These are phyloP conservation scores for Rostrohypoxylon terebratum DNA, from an alignment of 495 filamentous ascomycete genomes.

Conservation along the genomic window DNA sequence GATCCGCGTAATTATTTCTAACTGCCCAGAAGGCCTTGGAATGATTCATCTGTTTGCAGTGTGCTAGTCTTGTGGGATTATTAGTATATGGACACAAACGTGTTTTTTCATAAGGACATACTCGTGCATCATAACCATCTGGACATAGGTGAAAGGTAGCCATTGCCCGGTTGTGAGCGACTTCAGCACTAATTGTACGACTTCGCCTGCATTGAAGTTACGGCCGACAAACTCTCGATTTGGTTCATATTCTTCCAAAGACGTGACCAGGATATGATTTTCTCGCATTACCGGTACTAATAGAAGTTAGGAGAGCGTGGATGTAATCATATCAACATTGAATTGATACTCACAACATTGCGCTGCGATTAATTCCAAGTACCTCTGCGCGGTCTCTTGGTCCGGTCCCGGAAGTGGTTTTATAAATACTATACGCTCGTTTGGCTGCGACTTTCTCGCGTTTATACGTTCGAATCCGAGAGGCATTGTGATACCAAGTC, in stretches of 20 bases:
- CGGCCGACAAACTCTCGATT: conserved; percentile 81
- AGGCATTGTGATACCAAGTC: conserved; percentile 63
- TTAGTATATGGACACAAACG: not conserved
- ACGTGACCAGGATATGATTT: conserved; percentile 73
- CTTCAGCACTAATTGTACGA: conserved; percentile 81
- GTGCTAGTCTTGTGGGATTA: conserved; percentile 67
- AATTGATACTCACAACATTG: conserved; percentile 66
- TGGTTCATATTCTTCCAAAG: conserved; percentile 80
- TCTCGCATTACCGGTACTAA: conserved; percentile 76
- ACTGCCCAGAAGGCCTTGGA: conserved; percentile 78
- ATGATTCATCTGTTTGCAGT: conserved; percentile 89
- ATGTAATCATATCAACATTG: not conserved
- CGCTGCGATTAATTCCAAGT: conserved; percentile 80
- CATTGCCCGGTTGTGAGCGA: conserved; percentile 69
- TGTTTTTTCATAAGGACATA: conserved; percentile 22
- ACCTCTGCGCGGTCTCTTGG: conserved; percentile 71
- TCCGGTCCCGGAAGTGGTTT: conserved; percentile 73
- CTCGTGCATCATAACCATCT: conserved; percentile 90
- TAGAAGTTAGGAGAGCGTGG: conserved; percentile 16
- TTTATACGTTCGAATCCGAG: conserved; percentile 76
- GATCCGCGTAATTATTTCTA: conserved; percentile 71
- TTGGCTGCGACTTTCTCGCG: conserved; percentile 71
- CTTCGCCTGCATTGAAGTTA: conserved; percentile 88
- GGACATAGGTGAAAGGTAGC: conserved; percentile 79
- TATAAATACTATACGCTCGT: conserved; percentile 79